Evolutionary conservation across 1,284 basidiomycete genomes (phyloP).

Genomic region (Trametes polyzona): DNA sequence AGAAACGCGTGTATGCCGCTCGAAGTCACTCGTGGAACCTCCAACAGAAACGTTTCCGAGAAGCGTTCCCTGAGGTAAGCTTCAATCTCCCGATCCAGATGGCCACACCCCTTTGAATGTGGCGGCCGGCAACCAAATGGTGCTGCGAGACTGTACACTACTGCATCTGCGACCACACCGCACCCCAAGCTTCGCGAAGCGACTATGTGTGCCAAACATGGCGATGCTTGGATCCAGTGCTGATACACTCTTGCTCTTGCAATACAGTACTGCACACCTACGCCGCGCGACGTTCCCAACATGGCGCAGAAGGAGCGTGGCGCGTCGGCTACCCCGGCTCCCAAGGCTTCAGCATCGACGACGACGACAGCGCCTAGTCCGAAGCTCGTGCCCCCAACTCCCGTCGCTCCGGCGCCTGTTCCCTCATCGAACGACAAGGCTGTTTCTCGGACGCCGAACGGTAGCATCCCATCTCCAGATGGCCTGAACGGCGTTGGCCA

Average conservation of each 20-base stretch:
- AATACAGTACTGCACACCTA: constrained; percentile 69
- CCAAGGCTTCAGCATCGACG: constrained; percentile 23
- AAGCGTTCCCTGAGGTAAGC: constrained; percentile 84
- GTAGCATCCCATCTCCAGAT: constrained; percentile 14
- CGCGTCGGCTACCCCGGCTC: constrained; percentile 40
- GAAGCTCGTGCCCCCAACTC: not conserved
- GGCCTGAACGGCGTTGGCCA: constrained; percentile 22
- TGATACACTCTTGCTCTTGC: not conserved
- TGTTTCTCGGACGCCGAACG: constrained; percentile 19
- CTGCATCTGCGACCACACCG: constrained; percentile 6
- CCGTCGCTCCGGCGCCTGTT: not conserved
- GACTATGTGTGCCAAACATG: too few relatives aligned
- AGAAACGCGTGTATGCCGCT: constrained; percentile 79
- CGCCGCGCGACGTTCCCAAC: constrained; percentile 78
- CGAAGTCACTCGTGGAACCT: constrained; percentile 89
- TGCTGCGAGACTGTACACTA: constrained; percentile 5
- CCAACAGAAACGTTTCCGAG: constrained; percentile 77
- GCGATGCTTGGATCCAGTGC: too few relatives aligned
- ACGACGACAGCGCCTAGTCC: constrained; percentile 10
- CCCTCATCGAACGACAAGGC: constrained; percentile 16
- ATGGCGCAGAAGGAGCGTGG: constrained; percentile 83
- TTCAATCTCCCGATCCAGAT: constrained; percentile 4
- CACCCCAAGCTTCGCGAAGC: too few relatives aligned
- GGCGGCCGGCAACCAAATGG: not conserved
- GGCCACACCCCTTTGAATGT: not conserved